Evolutionary conservation across 805 yeast species (phyloP), one percentile per base, ranked within the genome.

Genomic region (Yarrowia deformans): DNA sequence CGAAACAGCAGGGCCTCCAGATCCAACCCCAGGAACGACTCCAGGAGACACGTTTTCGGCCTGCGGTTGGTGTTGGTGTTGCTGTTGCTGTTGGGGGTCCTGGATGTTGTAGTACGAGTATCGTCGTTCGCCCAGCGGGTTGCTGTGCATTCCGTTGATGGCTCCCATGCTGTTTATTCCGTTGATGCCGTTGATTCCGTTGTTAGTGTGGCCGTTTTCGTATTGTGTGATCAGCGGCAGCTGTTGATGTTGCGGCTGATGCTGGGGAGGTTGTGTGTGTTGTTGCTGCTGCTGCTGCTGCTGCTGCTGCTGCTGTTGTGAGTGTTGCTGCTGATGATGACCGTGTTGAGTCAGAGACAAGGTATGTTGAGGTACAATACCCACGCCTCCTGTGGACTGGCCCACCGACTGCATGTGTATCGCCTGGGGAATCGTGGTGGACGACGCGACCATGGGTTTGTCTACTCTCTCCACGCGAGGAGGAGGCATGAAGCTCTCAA

Each of bases 401-500:
- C 56, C 56, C 13, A n/a, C 67, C 10, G 55, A 46, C 43, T 46
- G 55, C 67, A 61, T 61, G 64, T 56, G 48, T 60, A 45, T 32
- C 52, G 66, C 14, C 34, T 45, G 52, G 9, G 50, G 42, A 10
- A 45, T 45, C n/a, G 34, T 8, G 0, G 60, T 37, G 14, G 40
- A 34, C 12, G 56, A 52, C 9, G 35, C 46, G 18, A 54, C 60
- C 52, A 60, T 18, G 23, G 52, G 35, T 19, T 60, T 60, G 42
- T 60, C 66, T 23, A 23, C 29, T 13, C 66, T 7, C 18, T 60
- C 66, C 12, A 60, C 52, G 6, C 52, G 32, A 18, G 66, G 66
- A 8, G 68, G 68, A 2, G 68, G 68, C 55, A 63, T 35, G 39
- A 40, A 48, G 48, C 56, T 63, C 40, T 63, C 68, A 23, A 63